Percentiles rank a stretch among this genome's conserved stretches.
These are phyloP conservation scores for Ceratocystis albifundus DNA, from an alignment of 2,329 filamentous ascomycete species.

Conservation along the genomic window DNA sequence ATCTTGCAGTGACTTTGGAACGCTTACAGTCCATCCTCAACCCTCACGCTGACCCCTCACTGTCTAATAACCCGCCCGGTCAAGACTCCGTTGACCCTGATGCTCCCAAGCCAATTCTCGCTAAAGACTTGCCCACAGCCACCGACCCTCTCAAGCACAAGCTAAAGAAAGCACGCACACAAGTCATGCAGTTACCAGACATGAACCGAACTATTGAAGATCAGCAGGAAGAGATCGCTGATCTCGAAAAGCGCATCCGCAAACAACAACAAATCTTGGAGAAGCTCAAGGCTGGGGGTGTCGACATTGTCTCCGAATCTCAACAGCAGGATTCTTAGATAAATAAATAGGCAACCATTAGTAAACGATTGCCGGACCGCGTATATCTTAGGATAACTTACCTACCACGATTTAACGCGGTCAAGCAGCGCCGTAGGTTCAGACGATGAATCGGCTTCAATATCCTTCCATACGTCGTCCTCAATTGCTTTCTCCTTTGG, in stretches of 20 bases:
- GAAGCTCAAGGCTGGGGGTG: slow-evolving; percentile 42
- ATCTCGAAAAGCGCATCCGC: slow-evolving; percentile 52
- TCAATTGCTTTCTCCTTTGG: slow-evolving; percentile 46
- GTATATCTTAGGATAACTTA: neutral
- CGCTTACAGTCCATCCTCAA: slow-evolving; percentile 47
- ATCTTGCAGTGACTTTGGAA: slow-evolving; percentile 65
- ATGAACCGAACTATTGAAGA: slow-evolving; percentile 54
- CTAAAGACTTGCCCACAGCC: slow-evolving; percentile 68
- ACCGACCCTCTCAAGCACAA: slow-evolving; percentile 72
- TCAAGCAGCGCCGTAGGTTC: neutral
- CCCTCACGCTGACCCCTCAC: slow-evolving; percentile 27
- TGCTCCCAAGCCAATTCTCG: slow-evolving; percentile 33
- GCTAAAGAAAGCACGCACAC: slow-evolving; percentile 62
- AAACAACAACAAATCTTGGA: slow-evolving; percentile 50
- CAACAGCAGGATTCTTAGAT: slow-evolving; percentile 15
- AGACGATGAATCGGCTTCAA: slow-evolving; percentile 43
- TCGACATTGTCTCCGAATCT: slow-evolving; percentile 30
- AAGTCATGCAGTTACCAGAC: slow-evolving; percentile 56
- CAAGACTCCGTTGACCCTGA: slow-evolving; percentile 20
- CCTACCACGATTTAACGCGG: neutral
- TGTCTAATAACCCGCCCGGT: neutral
- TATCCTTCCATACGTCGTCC: slow-evolving; percentile 56
- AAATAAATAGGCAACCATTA: neutral
- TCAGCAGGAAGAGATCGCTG: slow-evolving; percentile 58
- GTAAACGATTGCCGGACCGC: neutral